Base-by-base conservation (phyloP, 306 rosid species). In the Begonia peltatifolia region DNA sequence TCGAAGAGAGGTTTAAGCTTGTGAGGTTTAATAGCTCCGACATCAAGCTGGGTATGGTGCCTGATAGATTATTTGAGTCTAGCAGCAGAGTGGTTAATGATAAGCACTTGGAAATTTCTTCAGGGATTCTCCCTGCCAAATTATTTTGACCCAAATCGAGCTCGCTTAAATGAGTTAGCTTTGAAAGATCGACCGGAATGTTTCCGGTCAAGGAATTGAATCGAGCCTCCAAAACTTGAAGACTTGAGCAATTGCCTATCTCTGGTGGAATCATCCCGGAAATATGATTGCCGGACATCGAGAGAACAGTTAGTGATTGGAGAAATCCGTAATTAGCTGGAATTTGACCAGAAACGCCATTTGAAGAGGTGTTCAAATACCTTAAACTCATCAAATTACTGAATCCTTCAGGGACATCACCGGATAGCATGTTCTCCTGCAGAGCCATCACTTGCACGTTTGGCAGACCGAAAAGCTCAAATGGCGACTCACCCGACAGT, bases 391-490 rank as follows among this genome's bases (percentile, higher is more conserved):
- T 64, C 81, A 84, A 76, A 68, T 92, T 88, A 75, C 97, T 88
- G 57, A 88, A 88, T 15, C 97, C 97, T 65, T 88, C 97, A 55
- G 95, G 97, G 6, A 88, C 84, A 46, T 62, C 79, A 38, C 95
- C 95, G 30, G 83, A 79, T 13, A 88, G 56, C 61, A 55, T 61
- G 60, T 88, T 88, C 58, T 84, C 89, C 65, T 84, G 93, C 49
- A 88, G 53, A 44, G 89, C 79, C 65, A 88, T 73, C 5, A 84
- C 82, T 61, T 82, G 97, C 57, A 74, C n/a, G n/a, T 76, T 84
- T 6, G 97, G 97, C 59, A 88, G 65, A 12, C 97, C 97, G 1
- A 84, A 84, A 10, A 88, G 83, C 70, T 84, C 97, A 65, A 71
- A 83, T 6, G 97, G 97, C 54, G 84, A 65, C 69, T 82, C 87